Conservation (phyloP, 495 filamentous ascomycete genomes). For the Podospora didyma region DNA sequence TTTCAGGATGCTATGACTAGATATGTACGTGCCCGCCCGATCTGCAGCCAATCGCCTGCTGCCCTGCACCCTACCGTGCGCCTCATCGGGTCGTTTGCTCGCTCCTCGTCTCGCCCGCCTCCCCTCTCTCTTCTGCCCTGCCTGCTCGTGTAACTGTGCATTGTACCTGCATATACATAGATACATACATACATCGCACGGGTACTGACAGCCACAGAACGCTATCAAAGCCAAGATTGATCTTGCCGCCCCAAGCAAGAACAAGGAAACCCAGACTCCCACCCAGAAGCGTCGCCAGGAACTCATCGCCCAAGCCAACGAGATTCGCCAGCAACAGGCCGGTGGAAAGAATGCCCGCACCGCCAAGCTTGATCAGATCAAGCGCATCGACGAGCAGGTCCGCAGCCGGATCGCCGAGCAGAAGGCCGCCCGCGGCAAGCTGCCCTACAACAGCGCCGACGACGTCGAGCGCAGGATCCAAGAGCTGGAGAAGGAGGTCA, state of each 20-base stretch:
- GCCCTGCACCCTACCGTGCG: slow-evolving; percentile 6
- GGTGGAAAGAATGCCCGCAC: slow-evolving; percentile 74
- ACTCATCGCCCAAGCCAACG: slow-evolving; percentile 64
- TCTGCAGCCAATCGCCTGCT: neutral
- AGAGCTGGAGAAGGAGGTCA: slow-evolving; percentile 75
- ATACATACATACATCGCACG: too few relatives aligned
- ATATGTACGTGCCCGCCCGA: slow-evolving; percentile 57
- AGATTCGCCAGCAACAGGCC: slow-evolving; percentile 77
- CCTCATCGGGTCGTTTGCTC: neutral
- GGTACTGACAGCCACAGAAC: slow-evolving; percentile 55
- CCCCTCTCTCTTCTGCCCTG: neutral
- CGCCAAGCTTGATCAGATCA: slow-evolving; percentile 78
- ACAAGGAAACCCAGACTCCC: slow-evolving; percentile 70
- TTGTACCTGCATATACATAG: neutral
- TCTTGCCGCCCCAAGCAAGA: slow-evolving; percentile 59
- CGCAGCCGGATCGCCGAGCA: slow-evolving; percentile 78
- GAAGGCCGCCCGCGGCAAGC: slow-evolving; percentile 71
- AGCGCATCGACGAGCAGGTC: slow-evolving; percentile 74
- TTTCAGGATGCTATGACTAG: slow-evolving; percentile 67
- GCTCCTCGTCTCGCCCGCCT: neutral
- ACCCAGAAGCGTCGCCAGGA: slow-evolving; percentile 74
- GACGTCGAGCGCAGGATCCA: slow-evolving; percentile 82
- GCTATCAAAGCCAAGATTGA: slow-evolving; percentile 82
- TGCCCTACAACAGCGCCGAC: slow-evolving; percentile 79
- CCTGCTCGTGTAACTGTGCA: neutral